Conservation (phyloP, 2,329 filamentous ascomycete species). For the Neophaeococcomyces mojaviensis region DNA sequence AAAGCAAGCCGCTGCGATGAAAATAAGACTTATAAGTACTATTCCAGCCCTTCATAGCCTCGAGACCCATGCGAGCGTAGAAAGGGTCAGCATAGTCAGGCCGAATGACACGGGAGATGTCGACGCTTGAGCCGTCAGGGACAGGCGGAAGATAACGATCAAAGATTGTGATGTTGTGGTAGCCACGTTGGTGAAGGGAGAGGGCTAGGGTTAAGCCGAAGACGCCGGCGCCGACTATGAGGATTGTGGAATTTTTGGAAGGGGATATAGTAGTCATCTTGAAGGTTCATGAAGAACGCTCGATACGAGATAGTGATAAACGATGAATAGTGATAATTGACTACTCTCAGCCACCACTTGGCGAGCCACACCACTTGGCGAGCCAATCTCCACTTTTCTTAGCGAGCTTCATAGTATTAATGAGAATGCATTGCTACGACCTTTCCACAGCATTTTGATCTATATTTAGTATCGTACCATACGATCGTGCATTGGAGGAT, state of each 20-base stretch:
- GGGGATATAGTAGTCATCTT: background rate
- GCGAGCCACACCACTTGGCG: too few species aligned
- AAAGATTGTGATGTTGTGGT: constrained; percentile 45
- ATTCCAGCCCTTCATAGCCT: constrained; percentile 46
- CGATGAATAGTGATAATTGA: too few species aligned
- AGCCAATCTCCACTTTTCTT: too few species aligned
- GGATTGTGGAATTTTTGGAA: constrained; percentile 18
- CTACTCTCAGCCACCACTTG: too few species aligned
- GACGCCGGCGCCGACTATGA: constrained; percentile 62
- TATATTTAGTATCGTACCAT: too few species aligned
- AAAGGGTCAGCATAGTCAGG: constrained; percentile 74
- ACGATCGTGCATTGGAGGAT: too few species aligned
- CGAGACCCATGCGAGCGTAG: constrained; percentile 65
- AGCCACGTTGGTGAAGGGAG: constrained; percentile 53
- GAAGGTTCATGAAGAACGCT: background rate
- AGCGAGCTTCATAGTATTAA: too few species aligned
- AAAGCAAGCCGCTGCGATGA: constrained; percentile 34
- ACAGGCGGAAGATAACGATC: constrained; percentile 40
- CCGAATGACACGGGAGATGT: constrained; percentile 54
- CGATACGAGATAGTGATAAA: too few species aligned
- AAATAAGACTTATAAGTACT: constrained; percentile 20
- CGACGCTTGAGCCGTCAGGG: constrained; percentile 52
- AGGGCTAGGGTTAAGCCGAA: constrained; percentile 62
- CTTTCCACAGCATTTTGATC: too few species aligned
- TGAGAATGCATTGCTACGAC: too few species aligned